A percentile compares a stretch with the other conserved stretches of the same genome.
Evolutionary conservation across 257 asterid species (phyloP).

Genomic region (Scutellaria galericulata): DNA sequence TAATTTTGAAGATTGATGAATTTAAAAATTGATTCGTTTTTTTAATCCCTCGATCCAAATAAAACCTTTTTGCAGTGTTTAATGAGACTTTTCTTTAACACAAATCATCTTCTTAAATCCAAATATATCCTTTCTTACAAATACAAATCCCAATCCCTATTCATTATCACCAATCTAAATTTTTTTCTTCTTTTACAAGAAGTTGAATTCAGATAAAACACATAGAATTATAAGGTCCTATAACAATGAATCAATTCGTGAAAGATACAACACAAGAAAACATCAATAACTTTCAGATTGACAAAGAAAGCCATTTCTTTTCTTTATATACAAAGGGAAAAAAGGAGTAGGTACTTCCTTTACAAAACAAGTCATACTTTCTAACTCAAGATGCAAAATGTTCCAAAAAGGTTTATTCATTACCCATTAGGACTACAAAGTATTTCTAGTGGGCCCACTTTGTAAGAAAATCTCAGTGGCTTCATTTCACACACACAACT

Average conservation of each 20-base stretch:
- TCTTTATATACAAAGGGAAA: background rate
- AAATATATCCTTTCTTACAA: too few relatives aligned
- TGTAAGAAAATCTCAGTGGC: constrained; percentile 39
- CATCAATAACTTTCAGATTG: constrained; percentile 40
- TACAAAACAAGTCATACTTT: constrained; percentile 35
- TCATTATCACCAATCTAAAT: too few relatives aligned
- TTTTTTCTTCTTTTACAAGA: background rate
- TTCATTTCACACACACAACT: constrained; percentile 26
- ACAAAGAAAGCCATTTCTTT: constrained; percentile 26
- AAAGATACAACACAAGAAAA: constrained; percentile 35
- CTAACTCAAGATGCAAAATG: constrained; percentile 28
- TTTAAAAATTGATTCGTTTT: too few relatives aligned
- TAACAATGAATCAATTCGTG: constrained; percentile 19
- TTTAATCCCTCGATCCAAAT: too few relatives aligned
- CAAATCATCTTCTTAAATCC: too few relatives aligned
- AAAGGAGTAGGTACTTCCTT: constrained; percentile 28
- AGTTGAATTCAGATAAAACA: constrained; percentile 15
- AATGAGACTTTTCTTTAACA: too few relatives aligned
- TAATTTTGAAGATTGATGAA: too few relatives aligned
- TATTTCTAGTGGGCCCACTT: constrained; percentile 32
- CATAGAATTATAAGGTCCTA: constrained; percentile 22
- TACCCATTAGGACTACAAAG: constrained; percentile 13
- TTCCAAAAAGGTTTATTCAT: constrained; percentile 34
- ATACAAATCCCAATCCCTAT: too few relatives aligned
- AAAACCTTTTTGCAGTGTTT: too few relatives aligned